Evolutionary conservation across 441 rosid genomes (phyloP).

Genomic region (Populus hybrid): DNA sequence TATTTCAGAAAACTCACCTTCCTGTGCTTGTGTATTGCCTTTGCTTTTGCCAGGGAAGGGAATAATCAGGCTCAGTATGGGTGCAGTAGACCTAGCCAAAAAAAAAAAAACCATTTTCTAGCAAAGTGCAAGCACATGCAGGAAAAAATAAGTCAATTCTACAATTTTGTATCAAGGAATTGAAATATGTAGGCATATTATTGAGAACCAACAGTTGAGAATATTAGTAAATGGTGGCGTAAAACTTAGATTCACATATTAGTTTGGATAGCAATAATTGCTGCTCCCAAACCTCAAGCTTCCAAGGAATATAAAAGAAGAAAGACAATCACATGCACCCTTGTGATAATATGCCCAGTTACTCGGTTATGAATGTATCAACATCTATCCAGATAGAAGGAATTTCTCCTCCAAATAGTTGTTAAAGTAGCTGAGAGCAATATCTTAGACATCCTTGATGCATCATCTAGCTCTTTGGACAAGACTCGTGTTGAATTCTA

Average conservation of each 20-base stretch:
- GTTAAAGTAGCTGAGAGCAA: background rate
- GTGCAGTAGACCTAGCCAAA: constrained; percentile 83
- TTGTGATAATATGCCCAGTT: background rate
- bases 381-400: background rate
- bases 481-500: background rate
- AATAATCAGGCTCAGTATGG: constrained; percentile 90
- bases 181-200: background rate
- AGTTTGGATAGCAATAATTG: background rate
- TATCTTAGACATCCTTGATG: background rate
- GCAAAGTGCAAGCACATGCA: background rate
- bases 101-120: background rate
- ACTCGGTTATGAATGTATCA: background rate
- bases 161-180: background rate
- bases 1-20: constrained; percentile 41
- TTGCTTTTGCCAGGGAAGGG: constrained; percentile 99
- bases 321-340: background rate
- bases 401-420: background rate
- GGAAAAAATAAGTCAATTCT: background rate
- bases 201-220: background rate
- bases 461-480: background rate
- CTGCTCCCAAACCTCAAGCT: background rate
- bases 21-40: constrained; percentile 89
- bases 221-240: background rate
- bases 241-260: background rate
- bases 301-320: background rate